phyloP scores from a whole-genome alignment of 768 basidiomycete genomes.

The Suillus luteus region DNA sequence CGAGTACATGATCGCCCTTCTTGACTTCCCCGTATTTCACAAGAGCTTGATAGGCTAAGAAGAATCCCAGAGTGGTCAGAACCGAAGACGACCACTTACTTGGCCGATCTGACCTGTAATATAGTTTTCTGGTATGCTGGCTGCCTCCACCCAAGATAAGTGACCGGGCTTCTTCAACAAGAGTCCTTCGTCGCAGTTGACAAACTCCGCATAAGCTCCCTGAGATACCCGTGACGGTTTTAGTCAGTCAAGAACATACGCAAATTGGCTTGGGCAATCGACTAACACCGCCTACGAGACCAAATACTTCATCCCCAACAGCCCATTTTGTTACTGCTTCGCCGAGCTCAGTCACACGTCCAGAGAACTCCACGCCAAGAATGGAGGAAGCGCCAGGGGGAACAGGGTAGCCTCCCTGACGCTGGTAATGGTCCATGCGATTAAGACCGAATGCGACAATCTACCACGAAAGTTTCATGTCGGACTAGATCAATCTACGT shows the following conservation, averaged over 20 bases:
- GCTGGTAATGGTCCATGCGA: constrained; percentile 80
- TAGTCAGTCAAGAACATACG: constrained; percentile 9
- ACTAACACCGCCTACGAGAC: constrained; percentile 78
- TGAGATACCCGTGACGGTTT: constrained; percentile 28
- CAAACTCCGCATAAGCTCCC: constrained; percentile 93
- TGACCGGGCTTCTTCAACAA: constrained; percentile 72
- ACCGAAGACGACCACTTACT: constrained; percentile 7
- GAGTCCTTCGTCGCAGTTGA: constrained; percentile 65
- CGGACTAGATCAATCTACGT: constrained; percentile 2
- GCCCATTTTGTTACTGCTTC: constrained; percentile 53
- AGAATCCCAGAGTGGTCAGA: constrained; percentile 14
- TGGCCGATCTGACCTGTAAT: constrained; percentile 62
- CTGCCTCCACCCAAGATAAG: constrained; percentile 83
- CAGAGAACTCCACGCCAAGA: constrained; percentile 88
- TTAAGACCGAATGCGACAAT: constrained; percentile 87
- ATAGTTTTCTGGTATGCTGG: constrained; percentile 86
- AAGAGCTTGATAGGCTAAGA: constrained; percentile 60
- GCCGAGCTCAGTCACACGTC: constrained; percentile 57
- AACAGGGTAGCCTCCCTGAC: constrained; percentile 72
- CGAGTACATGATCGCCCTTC: constrained; percentile 71
- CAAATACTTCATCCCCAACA: constrained; percentile 73
- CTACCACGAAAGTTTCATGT: constrained; percentile 34
- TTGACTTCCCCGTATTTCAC: constrained; percentile 70
- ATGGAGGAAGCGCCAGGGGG: constrained; percentile 76
- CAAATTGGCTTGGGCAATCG: background rate